Percentiles rank a stretch among this genome's conserved stretches.
These are phyloP conservation scores for Grifola frondosa DNA, from an alignment of 1,284 basidiomycete genomes.

Conservation along the genomic window DNA sequence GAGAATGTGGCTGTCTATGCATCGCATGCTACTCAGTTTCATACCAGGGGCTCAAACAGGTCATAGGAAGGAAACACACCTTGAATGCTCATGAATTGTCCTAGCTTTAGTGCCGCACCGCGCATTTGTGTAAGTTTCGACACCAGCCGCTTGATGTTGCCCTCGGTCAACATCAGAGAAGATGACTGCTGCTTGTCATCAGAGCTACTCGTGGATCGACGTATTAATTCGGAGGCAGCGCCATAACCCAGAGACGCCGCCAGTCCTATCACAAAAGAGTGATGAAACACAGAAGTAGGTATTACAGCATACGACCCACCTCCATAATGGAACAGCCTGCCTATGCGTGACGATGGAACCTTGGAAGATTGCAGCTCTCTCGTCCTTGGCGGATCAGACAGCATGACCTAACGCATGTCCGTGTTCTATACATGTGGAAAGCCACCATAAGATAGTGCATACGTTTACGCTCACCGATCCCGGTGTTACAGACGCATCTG, in stretches of 20 bases:
- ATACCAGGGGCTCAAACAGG: not conserved
- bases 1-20: slow-evolving; percentile 79
- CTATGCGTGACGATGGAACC: slow-evolving; percentile 86
- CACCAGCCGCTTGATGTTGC: slow-evolving; percentile 88
- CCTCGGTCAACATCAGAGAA: slow-evolving; percentile 83
- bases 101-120: slow-evolving; percentile 94
- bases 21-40: not conserved
- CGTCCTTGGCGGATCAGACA: slow-evolving; percentile 14
- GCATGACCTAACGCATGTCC: slow-evolving; percentile 3
- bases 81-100: slow-evolving; percentile 98
- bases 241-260: slow-evolving; percentile 74
- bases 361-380: slow-evolving; percentile 73
- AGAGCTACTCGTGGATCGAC: slow-evolving; percentile 29
- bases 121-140: slow-evolving; percentile 93
- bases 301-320: slow-evolving; percentile 46
- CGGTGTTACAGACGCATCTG: too few relatives aligned
- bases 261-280: slow-evolving; percentile 45
- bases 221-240: slow-evolving; percentile 50
- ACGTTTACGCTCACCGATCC: too few relatives aligned
- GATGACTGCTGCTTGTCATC: slow-evolving; percentile 29
- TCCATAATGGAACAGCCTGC: slow-evolving; percentile 90
- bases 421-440: too few relatives aligned
- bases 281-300: not conserved
- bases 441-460: too few relatives aligned
- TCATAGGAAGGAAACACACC: slow-evolving; percentile 44